Base-by-base conservation (phyloP, 805 yeast species). In the Candida boleticola region DNA sequence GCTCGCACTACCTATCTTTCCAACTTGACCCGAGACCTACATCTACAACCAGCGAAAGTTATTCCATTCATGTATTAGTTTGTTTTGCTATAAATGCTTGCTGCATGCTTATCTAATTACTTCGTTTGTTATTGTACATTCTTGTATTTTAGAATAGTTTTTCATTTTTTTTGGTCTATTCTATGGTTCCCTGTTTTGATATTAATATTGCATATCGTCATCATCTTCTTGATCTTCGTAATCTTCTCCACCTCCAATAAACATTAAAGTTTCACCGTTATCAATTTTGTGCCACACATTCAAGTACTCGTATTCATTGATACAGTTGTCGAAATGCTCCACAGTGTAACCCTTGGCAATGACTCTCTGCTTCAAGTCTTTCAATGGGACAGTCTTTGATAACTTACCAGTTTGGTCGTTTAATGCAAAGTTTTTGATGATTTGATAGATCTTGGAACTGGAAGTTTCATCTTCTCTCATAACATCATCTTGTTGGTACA, bases 261-360 rank as follows among this genome's bases (percentile, higher is more conserved):
- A 68, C 62, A 80, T 77, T 54, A 85, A 68, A 32, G 73, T 73
- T 50, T 78, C 83, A 41, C 84, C 88, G 42, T 85, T 83, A 42
- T 85, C 89, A 22, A 83, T 73, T 35, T 76, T 68, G 56, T 85
- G 85, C 90, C 95, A 87, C 25, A 90, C 78, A 34, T 82, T 82
- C 45, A 87, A 71, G 25, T 73, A 73, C 27, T 79, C 75, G 61
- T 92, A 92, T 59, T 86, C 90, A 34, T 72, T 71, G 35, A 92
- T 71, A 73, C 95, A 86, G 43, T 79, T 83, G 41, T 74, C 78
- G 50, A 92, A 77, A 58, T 89, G 89, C 48, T 82, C 77, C 54
- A 83, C 82, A 0, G 96, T 89, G 64, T 78, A 92, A 3, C 97
- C 97, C 64, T 85, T 83, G 27, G 86, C 84, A 31, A 88, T 68